Base-by-base conservation (phyloP, 768 basidiomycete genomes). In the Calvatia gigantea region DNA sequence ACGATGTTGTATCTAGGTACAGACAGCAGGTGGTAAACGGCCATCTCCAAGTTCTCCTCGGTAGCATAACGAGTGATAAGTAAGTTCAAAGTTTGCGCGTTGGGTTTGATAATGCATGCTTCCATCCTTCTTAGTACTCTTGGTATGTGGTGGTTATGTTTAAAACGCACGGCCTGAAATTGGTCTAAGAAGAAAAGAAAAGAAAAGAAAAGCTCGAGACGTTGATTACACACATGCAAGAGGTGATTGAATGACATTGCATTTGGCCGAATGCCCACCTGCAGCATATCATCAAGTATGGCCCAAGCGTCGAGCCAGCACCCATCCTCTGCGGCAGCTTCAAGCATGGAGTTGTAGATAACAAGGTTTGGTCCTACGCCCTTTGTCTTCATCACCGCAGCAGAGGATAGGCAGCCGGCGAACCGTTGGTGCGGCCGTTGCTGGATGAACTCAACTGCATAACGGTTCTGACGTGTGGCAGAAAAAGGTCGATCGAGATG, bases 281-380 rank as follows among this genome's bases (percentile, higher is more conserved):
- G 65, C 31, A 75, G 49, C 86, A 91, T 89, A 65, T 91, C 87
- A 32, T 87, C 84, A 27, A 87, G 68, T 51, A 87, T 76, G 15
- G 86, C 87, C 74, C 78, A 79, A 3, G 85, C 78, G 57, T 88
- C 82, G 27, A 76, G 61, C 64, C 72, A 72, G 7, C 75, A 61
- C 4, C 70, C 73, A 33, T 78, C 71, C 6, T 64, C 59, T 0
- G 79, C 74, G 52, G 82, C 74, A 33, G 80, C 76, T 2, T 70
- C 64, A 31, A 91, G 70, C 3, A 92, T 68, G 3, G 72, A 66
- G 57, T 84, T 79, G 65, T 91, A 91, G 0, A 81, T 77, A 31
- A 68, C 60, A 14, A 77, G 32, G 59, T 84, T 77, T 0, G 90
- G 89, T n/a, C 60, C 37, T 9, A 87, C 65, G 17, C 75, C 72